Conservation (phyloP, 129 eudicot genomes). For the Flaveria bidentis region DNA sequence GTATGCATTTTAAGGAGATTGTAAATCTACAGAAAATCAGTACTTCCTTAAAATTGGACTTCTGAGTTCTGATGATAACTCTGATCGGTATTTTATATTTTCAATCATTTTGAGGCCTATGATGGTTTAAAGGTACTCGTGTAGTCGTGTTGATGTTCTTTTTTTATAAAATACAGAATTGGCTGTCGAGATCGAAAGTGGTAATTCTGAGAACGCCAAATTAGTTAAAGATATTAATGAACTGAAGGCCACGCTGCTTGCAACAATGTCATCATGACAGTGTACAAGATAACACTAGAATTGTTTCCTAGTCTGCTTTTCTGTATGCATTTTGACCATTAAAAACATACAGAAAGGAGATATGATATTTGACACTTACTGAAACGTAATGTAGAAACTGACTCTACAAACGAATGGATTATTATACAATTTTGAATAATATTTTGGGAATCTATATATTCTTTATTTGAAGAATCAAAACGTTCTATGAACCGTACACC, state of each 20-base stretch:
- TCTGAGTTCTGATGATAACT: not conserved
- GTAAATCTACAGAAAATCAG: not conserved
- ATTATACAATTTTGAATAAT: no score
- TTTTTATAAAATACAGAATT: conserved; percentile 46
- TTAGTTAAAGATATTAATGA: conserved; percentile 56
- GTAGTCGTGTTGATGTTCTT: conserved; percentile 14
- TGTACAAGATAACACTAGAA: conserved; percentile 26
- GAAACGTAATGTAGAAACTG: no score
- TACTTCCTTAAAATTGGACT: not conserved
- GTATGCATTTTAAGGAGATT: not conserved
- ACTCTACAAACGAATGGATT: no score
- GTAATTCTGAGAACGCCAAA: conserved; percentile 55
- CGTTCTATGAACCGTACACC: no score
- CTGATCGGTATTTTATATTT: not conserved
- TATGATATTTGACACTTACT: not conserved
- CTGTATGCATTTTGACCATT: not conserved
- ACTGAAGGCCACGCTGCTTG: conserved; percentile 53
- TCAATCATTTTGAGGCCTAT: not conserved
- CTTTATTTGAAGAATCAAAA: no score
- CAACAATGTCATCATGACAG: conserved; percentile 41
- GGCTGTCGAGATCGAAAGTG: conserved; percentile 49
- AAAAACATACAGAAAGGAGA: not conserved
- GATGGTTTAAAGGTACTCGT: conserved; percentile 14
- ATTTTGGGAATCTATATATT: no score
- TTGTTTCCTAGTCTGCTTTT: conserved; percentile 12